phyloP scores from a whole-genome alignment of 192 early-diverging fungal genomes.

The Phycomyces nitens region DNA sequence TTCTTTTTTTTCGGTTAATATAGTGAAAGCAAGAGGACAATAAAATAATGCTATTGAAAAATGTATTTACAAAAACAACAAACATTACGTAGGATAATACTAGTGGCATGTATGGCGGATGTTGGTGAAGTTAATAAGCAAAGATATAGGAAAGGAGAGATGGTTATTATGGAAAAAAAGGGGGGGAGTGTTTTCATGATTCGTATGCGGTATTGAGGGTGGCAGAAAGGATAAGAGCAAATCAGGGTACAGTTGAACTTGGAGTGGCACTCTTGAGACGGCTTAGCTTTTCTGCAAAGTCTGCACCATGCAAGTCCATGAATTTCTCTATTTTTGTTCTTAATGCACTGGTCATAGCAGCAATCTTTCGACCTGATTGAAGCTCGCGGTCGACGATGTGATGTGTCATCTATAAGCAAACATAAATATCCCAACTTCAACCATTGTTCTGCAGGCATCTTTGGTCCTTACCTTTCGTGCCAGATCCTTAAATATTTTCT shows the following conservation, averaged over 20 bases:
- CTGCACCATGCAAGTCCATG: conserved; percentile 38
- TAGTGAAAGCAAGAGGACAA: too few relatives aligned
- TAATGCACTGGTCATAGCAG: conserved; percentile 33
- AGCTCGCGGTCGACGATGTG: conserved; percentile 51
- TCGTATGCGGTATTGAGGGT: too few relatives aligned
- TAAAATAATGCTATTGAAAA: not conserved
- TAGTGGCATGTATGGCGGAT: not conserved
- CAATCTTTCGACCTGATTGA: conserved; percentile 40
- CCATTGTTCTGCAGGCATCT: not conserved
- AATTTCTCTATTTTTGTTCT: conserved; percentile 50
- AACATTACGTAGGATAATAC: not conserved
- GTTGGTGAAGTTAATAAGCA: too few relatives aligned
- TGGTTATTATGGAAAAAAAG: not conserved
- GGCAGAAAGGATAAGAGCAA: too few relatives aligned
- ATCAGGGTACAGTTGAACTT: too few relatives aligned
- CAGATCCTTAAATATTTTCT: conserved; percentile 50
- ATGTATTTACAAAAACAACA: conserved; percentile 4
- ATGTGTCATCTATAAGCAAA: conserved; percentile 43
- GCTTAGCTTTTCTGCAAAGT: conserved; percentile 21
- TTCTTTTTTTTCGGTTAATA: too few relatives aligned
- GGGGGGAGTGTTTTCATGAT: not conserved
- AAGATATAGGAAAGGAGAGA: too few relatives aligned
- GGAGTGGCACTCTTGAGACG: conserved; percentile 10
- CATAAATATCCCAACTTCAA: not conserved
- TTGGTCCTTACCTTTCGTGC: conserved; percentile 42